phyloP scores from a whole-genome alignment of 1,139 yeast genomes.

The Hansenula lynferdii region DNA sequence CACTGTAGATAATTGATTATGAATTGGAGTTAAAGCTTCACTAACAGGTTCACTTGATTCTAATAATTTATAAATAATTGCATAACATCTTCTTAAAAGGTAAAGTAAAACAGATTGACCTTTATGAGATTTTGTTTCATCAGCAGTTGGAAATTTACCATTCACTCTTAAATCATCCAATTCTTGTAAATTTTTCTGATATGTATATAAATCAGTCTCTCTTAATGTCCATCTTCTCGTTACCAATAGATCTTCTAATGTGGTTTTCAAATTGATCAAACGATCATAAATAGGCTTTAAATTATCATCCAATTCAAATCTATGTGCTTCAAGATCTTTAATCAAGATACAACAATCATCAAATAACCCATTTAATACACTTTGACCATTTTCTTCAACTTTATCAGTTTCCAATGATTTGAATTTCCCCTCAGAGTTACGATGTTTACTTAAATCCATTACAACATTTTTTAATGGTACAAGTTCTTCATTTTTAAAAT shows the following conservation, averaged over 20 bases:
- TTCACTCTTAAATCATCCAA: constrained; percentile 67
- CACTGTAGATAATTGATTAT: constrained; percentile 88
- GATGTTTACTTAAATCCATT: constrained; percentile 35
- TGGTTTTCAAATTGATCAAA: constrained; percentile 60
- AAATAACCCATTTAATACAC: constrained; percentile 62
- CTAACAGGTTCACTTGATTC: constrained; percentile 94
- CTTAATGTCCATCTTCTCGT: constrained; percentile 97
- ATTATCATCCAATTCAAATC: constrained; percentile 41
- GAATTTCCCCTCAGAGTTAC: constrained; percentile 42
- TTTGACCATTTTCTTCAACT: constrained; percentile 45
- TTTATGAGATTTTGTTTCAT: constrained; percentile 19
- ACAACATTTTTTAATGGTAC: constrained; percentile 33
- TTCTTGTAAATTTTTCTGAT: constrained; percentile 65
- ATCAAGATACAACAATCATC: constrained; percentile 80
- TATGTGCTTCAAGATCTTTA: constrained; percentile 61
- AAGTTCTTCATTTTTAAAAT: constrained; percentile 27
- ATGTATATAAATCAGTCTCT: constrained; percentile 85
- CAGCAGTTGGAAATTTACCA: constrained; percentile 43
- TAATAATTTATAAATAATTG: constrained; percentile 78
- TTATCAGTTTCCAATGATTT: constrained; percentile 31
- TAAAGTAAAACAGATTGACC: constrained; percentile 72
- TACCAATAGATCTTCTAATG: constrained; percentile 73
- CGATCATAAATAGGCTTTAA: constrained; percentile 46
- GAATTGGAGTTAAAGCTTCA: constrained; percentile 88
- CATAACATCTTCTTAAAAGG: constrained; percentile 82